Conservation (phyloP, 2,329 filamentous ascomycete species). For the Colletotrichum cuscutae region DNA sequence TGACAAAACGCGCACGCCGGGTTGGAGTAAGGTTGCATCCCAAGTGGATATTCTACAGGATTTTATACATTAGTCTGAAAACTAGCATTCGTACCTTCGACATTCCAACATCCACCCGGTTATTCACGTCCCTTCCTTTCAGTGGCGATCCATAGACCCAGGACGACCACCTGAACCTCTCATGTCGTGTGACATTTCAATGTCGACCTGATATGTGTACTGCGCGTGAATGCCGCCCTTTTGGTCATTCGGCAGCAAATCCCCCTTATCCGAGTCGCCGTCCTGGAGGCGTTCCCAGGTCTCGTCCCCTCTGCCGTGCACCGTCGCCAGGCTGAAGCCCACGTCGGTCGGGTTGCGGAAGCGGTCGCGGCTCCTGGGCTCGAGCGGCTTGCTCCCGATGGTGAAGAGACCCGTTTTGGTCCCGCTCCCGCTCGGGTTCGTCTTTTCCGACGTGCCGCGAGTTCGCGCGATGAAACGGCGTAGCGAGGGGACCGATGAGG, state of each 20-base stretch:
- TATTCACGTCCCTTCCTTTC: background rate
- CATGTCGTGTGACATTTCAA: conserved; percentile 10
- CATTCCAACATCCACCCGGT: background rate
- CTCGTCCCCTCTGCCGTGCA: conserved; percentile 30
- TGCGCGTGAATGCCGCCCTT: conserved; percentile 30
- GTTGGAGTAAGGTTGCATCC: background rate
- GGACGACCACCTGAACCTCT: background rate
- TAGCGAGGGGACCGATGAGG: conserved; percentile 36
- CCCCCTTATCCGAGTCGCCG: conserved; percentile 34
- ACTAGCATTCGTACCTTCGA: background rate
- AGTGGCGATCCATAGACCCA: background rate
- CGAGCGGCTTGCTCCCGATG: conserved; percentile 31
- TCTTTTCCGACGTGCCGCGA: conserved; percentile 27
- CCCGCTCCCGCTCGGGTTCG: conserved; percentile 16
- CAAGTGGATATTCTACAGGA: conserved; percentile 22
- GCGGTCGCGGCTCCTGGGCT: conserved; percentile 20
- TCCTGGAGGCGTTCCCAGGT: conserved; percentile 34
- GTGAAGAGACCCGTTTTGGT: conserved; percentile 25
- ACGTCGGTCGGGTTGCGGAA: conserved; percentile 32
- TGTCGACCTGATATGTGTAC: conserved; percentile 31
- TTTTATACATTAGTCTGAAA: conserved; percentile 22
- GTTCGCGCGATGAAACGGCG: conserved; percentile 33
- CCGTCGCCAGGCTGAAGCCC: conserved; percentile 31
- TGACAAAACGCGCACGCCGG: conserved; percentile 5
- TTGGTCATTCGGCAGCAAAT: conserved; percentile 13